Percentiles rank a stretch among this genome's conserved stretches.
Conservation (phyloP, 768 basidiomycete genomes). For the Pulveroboletus sp. region DNA sequence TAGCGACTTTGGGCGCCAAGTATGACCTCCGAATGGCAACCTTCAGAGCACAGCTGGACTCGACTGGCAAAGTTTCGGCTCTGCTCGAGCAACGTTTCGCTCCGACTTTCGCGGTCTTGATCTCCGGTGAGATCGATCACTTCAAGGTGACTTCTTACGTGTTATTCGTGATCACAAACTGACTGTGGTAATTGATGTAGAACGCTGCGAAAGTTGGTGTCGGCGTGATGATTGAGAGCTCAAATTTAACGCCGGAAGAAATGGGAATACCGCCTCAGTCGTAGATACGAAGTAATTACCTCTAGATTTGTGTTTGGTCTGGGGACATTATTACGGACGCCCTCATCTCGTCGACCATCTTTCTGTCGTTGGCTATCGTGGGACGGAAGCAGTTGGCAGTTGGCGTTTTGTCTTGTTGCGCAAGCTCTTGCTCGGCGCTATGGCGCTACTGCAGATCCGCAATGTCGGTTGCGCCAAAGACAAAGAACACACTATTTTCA, state of each 20-base stretch:
- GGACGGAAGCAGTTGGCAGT: constrained; percentile 2
- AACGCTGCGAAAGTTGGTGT: constrained; percentile 93
- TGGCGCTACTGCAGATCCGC: constrained; percentile 47
- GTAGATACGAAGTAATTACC: constrained; percentile 32
- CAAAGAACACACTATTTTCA: constrained; percentile 49
- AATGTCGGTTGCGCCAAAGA: constrained; percentile 47
- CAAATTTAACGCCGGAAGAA: constrained; percentile 75
- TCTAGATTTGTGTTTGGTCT: constrained; percentile 25
- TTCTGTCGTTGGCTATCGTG: constrained; percentile 13
- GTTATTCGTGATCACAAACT: background rate
- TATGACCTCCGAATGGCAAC: constrained; percentile 93
- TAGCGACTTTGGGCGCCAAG: constrained; percentile 92
- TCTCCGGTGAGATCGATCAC: constrained; percentile 98
- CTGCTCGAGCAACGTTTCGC: constrained; percentile 94
- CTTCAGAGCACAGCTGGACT: constrained; percentile 93
- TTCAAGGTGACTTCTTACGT: constrained; percentile 64
- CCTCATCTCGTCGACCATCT: constrained; percentile 9
- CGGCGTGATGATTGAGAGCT: constrained; percentile 96
- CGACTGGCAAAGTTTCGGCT: constrained; percentile 91
- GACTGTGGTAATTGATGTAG: constrained; percentile 35
- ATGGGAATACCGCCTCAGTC: constrained; percentile 61
- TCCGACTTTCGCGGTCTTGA: constrained; percentile 89
- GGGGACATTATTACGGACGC: constrained; percentile 17
- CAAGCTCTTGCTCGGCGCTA: background rate
- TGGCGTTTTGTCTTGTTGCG: too few relatives aligned